Evolutionary conservation across 1,139 yeast genomes (phyloP), one percentile per base, ranked within the genome.

Genomic region (Meyerozyma guilliermondii): DNA sequence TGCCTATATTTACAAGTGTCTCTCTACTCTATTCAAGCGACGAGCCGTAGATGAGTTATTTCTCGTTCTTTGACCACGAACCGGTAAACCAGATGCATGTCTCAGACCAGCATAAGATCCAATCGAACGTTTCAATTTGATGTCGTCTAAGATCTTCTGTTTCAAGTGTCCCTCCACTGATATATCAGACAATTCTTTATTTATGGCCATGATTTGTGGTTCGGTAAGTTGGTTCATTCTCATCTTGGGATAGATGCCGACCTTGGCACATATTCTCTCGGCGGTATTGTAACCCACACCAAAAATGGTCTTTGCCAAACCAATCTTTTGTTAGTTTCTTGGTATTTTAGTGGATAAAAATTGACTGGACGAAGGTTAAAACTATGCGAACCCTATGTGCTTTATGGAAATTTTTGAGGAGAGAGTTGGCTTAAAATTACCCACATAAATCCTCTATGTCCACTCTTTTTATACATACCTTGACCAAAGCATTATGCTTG

Each of bases 191-290:
- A 92, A 72, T 59, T 92, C 97, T 62, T 89, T 91, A 40, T 96
- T 85, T 38, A 92, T 74, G 35, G 87, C 80, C 77, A 92, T 77
- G 40, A 89, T 77, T 56, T 89, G 95, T 38, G 91, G 87, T 63
- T 92, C 98, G 26, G 85, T 73, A 39, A 92, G 76, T 63, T 92
- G 95, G 61, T 87, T 92, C 87, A 92, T 85, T 65, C 95, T 80
- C 95, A 91, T 89, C 60, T 78, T 75, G 34, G 98, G 98, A 59
- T 91, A 92, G 44, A 92, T 77, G 8, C 96, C 96, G 22, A 92
- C 80, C 59, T 81, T 87, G 38, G 98, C 83, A 63, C 97, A 88
- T 43, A 94, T 71, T 55, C 74, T 71, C 49, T 79, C 80, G 2
- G 97, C 92, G n/a, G 87, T 80, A 43, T 70, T 65, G 45, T 71